Evolutionary conservation across 2,329 filamentous ascomycete species (phyloP), one percentile per base, ranked within the genome.

Genomic region (Aureobasidium zeae): DNA sequence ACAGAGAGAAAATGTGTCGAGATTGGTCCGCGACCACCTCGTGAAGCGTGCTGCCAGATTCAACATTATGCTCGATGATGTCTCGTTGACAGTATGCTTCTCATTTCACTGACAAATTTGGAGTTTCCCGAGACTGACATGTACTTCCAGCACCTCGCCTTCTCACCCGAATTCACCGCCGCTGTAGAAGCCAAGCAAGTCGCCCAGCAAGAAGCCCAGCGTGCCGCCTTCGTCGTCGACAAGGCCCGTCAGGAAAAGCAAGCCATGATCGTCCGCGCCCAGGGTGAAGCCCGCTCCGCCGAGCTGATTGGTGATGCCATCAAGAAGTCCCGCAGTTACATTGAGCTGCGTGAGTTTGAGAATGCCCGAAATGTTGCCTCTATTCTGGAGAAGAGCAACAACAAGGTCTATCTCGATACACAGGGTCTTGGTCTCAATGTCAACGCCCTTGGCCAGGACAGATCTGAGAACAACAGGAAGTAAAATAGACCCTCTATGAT

Each of bases 161-260:
- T 81, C 69, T 81, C 77, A 17, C 77, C 77, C 56, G 77, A 81
- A 57, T 81, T 81, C 65, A 81, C 77, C 44, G 77, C 77, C 47
- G 77, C 77, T 19, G 77, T 81, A 55, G 77, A 81, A 65, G 77
- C 77, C 58, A 81, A 81, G 63, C 77, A 81, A 61, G 77, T 81
- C 45, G 77, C 77, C 17, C 77, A 81, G 57, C 91, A 98, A 71
- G 91, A 98, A 65, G 91, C 91, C 24, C 91, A 98, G 68, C 80
- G 91, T 52, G 91, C 91, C 24, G 91, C 91, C 49, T 98, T 98
- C 70, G 75, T 98, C 41, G 91, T 98, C 53, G 91, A 98, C 79
- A 95, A 96, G 72, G 91, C 91, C 43, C 82, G 91, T 54, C 91
- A 98, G 69, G 91, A 98, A 76, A 98, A 98, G 75, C 91, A 98